Evolutionary conservation across 1,284 basidiomycete species (phyloP), one percentile per base, ranked within the genome.

Genomic region (Malassezia vespertilionis): DNA sequence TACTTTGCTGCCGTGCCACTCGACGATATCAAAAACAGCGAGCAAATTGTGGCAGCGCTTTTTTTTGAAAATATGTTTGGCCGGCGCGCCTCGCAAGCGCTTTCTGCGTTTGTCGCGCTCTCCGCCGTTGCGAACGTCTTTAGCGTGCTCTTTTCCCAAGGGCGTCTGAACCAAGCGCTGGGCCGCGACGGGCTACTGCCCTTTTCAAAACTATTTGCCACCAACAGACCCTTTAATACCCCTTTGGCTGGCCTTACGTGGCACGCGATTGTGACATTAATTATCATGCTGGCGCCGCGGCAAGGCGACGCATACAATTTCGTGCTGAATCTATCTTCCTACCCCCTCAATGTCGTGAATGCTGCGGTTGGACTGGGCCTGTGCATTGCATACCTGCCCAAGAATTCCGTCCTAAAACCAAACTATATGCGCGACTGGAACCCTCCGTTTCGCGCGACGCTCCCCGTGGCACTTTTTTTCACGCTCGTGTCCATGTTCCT

Each of bases 31-130:
- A 44, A 73, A 23, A 58, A 69, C 5, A 73, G 74, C 0, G 73
- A 73, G 0, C 75, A 76, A 9, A 77, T 75, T 0, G 76, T 80
- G 11, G 79, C 79, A 1, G 72, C 77, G 0, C 50, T 76, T 30
- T 80, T 79, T 59, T 79, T 80, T 56, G 56, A 63, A 35, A 75
- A 78, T 28, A 77, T 80, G 28, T 80, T 79, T 46, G 79, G 78
- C 11, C 35, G 56, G 0, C 47, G 64, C 0, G 77, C 77, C 0
- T 69, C 76, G 54, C 73, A 71, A 39, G 78, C 76, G 0, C 58
- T 80, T 14, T 74, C 75, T 24, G 74, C 75, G 0, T 76, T 79
- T 41, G 74, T 79, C 28, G 78, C 77, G 5, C 65, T 79, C 12
- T 78, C 77, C 32, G 60, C 65, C 4, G 44, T 66, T 4, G 60